Conservation (phyloP, 495 filamentous ascomycete species). For the Penicillium ochrochloron region DNA sequence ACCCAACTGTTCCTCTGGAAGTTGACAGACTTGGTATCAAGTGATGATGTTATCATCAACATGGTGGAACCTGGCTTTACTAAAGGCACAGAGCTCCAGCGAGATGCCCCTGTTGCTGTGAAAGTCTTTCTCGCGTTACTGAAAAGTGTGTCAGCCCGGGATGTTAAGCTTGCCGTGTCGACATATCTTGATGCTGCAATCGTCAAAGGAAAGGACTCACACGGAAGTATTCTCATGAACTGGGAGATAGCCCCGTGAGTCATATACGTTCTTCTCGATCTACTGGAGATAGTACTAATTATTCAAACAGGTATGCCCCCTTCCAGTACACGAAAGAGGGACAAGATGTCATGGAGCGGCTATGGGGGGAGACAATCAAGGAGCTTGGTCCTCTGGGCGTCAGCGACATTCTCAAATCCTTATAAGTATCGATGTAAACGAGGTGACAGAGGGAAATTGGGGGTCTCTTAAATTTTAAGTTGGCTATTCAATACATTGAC, state of each 20-base stretch:
- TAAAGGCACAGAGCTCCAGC: slow-evolving; percentile 46
- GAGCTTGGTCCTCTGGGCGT: slow-evolving; percentile 47
- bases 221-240: slow-evolving; percentile 47
- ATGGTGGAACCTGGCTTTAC: slow-evolving; percentile 50
- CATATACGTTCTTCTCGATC: background rate
- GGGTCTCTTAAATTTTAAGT: background rate
- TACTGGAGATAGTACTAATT: background rate
- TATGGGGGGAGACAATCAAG: slow-evolving; percentile 51
- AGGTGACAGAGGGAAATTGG: background rate
- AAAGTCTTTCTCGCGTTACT: slow-evolving; percentile 25
- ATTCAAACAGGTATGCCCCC: slow-evolving; percentile 22
- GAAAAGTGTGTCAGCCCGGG: slow-evolving; percentile 31
- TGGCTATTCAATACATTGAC: background rate
- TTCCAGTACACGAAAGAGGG: slow-evolving; percentile 43
- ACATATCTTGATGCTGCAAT: slow-evolving; percentile 47
- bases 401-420: slow-evolving; percentile 33
- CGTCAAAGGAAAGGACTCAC: slow-evolving; percentile 48
- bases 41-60: slow-evolving; percentile 53
- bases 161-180: slow-evolving; percentile 48
- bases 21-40: slow-evolving; percentile 45
- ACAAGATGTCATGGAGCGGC: slow-evolving; percentile 34
- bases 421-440: background rate
- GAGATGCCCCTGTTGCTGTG: slow-evolving; percentile 29
- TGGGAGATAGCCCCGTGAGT: slow-evolving; percentile 49
- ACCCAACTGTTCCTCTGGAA: slow-evolving; percentile 47